Evolutionary conservation across 1,139 yeast genomes (phyloP).

Genomic region (Kodamaea plutei): DNA sequence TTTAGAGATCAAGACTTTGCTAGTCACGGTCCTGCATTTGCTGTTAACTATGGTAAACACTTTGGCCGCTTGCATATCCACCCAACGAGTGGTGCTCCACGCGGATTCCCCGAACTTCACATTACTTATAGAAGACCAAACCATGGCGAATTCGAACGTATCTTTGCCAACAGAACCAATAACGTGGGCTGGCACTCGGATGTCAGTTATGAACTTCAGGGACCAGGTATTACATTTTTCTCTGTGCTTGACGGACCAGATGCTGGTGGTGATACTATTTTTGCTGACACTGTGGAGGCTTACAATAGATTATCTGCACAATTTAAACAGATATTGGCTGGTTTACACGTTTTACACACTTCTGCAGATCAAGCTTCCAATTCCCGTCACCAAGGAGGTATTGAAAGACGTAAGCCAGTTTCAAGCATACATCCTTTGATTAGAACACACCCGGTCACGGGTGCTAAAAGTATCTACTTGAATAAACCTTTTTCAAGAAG

Average conservation of each 20-base stretch:
- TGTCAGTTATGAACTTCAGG: slow-evolving; percentile 37
- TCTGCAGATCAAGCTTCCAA: slow-evolving; percentile 24
- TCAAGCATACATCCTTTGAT: slow-evolving; percentile 52
- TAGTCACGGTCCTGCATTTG: slow-evolving; percentile 29
- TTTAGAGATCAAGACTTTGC: slow-evolving; percentile 39
- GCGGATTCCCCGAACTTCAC: slow-evolving; percentile 33
- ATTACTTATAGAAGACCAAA: slow-evolving; percentile 29
- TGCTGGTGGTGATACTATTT: slow-evolving; percentile 36
- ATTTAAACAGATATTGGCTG: slow-evolving; percentile 22
- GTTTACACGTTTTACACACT: slow-evolving; percentile 26
- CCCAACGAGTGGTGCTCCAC: slow-evolving; percentile 40
- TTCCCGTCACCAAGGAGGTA: slow-evolving; percentile 35
- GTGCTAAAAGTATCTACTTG: slow-evolving; percentile 48
- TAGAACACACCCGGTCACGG: slow-evolving; percentile 56
- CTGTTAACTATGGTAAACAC: slow-evolving; percentile 27
- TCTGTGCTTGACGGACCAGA: slow-evolving; percentile 38
- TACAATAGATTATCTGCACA: slow-evolving; percentile 26
- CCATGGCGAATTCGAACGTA: slow-evolving; percentile 22
- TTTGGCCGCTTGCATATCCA: slow-evolving; percentile 39
- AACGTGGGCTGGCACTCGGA: slow-evolving; percentile 41
- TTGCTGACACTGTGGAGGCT: slow-evolving; percentile 26
- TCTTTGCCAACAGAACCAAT: slow-evolving; percentile 22
- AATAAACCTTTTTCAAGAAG: slow-evolving; percentile 53
- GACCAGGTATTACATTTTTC: slow-evolving; percentile 37
- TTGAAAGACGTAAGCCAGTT: slow-evolving; percentile 41